Base-by-base conservation (phyloP, 768 basidiomycete genomes). In the Candolleomyces efflorescens region DNA sequence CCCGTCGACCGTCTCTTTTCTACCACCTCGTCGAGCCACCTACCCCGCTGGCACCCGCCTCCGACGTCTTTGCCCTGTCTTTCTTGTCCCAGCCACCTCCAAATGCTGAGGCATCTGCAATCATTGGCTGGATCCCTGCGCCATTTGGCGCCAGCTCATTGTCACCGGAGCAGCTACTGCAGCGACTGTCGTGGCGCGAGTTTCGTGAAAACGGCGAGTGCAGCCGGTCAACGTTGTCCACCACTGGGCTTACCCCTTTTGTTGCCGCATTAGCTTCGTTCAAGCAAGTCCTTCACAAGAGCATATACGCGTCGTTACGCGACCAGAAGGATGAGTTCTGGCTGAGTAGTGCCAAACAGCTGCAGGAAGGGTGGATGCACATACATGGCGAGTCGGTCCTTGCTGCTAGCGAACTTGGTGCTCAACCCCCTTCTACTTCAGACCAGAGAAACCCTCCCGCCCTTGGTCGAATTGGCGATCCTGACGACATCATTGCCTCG, bases 311-410 rank as follows among this genome's bases (percentile, higher is more conserved):
- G 23, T 84, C 78, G 18, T 73, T 92, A 5, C 65, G 63, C 18
- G 81, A 88, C 46, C 78, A 76, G 10, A 73, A 78, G 0, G 91
- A 93, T 62, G 85, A 88, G 2, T 73, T 89, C 2, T 85, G 85
- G 75, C 78, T 65, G 4, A 84, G 84, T 56, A 81, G 79, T 5
- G 91, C 90, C 10, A 68, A 79, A 27, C 88, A 89, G 64, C 70
- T 84, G 2, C 82, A 81, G 59, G 70, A 82, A 18, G 91, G 91
- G n/a, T 93, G 91, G 91, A 88, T 93, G 87, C 91, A 93, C 66
- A 85, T 93, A 47, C 82, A 91, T 45, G 82, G 82, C 78, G 57
- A 32, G 73, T 45, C 20, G 32, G 2, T 24, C 11, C n/a, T 54
- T 24, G 3, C 9, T 46, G 27, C 1, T 12, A 45, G 36, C 51